Percentiles rank a stretch among this genome's conserved stretches.
These are phyloP conservation scores for Xylariaceae sp. DNA, from an alignment of 2,329 filamentous ascomycete species.

Conservation along the genomic window DNA sequence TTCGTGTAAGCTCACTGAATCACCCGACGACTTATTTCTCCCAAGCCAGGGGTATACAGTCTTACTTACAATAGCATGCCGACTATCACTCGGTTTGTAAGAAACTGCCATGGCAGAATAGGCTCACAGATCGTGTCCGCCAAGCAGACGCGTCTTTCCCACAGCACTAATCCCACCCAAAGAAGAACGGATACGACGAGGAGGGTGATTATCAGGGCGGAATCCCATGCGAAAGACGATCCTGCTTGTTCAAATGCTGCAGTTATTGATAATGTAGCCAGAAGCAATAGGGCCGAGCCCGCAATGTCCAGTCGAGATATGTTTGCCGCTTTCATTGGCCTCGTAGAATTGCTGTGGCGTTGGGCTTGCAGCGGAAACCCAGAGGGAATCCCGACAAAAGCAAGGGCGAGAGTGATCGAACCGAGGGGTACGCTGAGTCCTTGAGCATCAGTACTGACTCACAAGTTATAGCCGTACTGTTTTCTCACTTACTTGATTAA, in stretches of 20 bases:
- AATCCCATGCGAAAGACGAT: neutral
- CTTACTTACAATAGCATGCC: slow-evolving; percentile 1
- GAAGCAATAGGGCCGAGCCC: neutral
- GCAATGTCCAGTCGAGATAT: neutral
- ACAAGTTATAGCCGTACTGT: neutral
- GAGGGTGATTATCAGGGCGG: neutral
- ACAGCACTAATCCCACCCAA: neutral
- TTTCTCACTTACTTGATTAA: slow-evolving; percentile 10
- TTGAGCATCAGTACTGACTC: neutral
- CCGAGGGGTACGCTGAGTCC: slow-evolving; percentile 1
- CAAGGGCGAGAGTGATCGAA: neutral
- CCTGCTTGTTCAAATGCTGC: neutral
- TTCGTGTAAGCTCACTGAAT: neutral
- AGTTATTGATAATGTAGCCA: neutral
- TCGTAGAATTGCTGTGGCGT: neutral
- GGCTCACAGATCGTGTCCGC: neutral
- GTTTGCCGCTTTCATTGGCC: neutral
- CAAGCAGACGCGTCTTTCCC: neutral
- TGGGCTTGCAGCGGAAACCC: slow-evolving; percentile 2
- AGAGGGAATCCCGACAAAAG: neutral
- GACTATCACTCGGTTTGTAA: neutral
- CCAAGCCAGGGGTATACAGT: neutral
- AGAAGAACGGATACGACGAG: neutral
- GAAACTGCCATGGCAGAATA: neutral
- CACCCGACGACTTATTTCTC: too few species aligned